phyloP scores from a whole-genome alignment of 2,329 filamentous ascomycete genomes.

The Hypocrella siamensis region DNA sequence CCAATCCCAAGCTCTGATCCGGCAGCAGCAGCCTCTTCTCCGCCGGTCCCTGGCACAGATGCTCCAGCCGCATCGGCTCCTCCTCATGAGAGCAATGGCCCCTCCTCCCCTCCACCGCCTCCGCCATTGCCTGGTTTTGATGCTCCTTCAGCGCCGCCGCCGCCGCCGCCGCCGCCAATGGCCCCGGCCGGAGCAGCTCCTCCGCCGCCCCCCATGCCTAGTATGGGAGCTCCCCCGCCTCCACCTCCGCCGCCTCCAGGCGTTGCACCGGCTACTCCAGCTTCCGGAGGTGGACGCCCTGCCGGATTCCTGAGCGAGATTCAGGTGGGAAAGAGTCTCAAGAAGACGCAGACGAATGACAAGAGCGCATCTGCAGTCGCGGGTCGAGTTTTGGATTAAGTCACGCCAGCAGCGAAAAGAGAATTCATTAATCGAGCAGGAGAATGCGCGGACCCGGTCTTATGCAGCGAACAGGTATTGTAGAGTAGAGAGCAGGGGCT shows the following conservation, averaged over 20 bases:
- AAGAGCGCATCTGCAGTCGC: constrained; percentile 57
- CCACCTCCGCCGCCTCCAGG: constrained; percentile 27
- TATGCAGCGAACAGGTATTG: too few species aligned
- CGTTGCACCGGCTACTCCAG: constrained; percentile 23
- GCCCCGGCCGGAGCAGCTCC: constrained; percentile 15
- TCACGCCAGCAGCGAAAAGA: neutral
- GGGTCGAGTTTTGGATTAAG: constrained; percentile 54
- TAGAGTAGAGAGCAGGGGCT: too few species aligned
- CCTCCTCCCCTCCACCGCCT: constrained; percentile 11
- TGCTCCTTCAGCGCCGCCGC: constrained; percentile 13
- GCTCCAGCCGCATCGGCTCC: too few species aligned
- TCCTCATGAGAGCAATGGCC: constrained; percentile 9
- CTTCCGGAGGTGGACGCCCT: constrained; percentile 34
- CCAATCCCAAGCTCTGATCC: constrained; percentile 11
- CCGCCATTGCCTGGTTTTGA: constrained; percentile 12
- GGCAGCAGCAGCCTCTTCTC: constrained; percentile 15
- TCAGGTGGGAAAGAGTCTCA: constrained; percentile 60
- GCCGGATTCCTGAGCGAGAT: constrained; percentile 67
- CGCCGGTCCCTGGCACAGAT: constrained; percentile 14
- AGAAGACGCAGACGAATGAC: constrained; percentile 83
- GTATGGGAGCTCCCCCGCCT: constrained; percentile 17
- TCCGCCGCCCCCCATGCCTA: constrained; percentile 15
- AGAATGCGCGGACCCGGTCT: too few species aligned
- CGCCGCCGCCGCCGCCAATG: constrained; percentile 17
- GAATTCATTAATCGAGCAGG: too few species aligned